Conservation (phyloP, 306 rosid genomes). For the Betula pendula region DNA sequence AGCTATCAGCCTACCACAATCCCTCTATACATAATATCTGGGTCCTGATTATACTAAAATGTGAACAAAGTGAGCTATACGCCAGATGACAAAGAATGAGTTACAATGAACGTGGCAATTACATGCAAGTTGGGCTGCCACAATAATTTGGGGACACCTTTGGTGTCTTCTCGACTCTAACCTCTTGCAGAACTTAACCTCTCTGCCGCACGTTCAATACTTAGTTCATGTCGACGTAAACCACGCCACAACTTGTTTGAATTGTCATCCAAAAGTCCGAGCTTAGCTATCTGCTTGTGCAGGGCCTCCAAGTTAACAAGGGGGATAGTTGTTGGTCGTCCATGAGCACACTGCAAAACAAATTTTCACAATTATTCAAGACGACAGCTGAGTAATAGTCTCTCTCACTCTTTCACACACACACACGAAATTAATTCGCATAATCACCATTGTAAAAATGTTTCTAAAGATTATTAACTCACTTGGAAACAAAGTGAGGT, state of each 20-base stretch:
- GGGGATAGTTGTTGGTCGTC: conserved; percentile 88
- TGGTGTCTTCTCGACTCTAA: conserved; percentile 20
- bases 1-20: not conserved
- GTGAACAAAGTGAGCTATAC: conserved; percentile 21
- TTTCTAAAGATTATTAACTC: conserved; percentile 26
- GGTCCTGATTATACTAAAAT: not conserved
- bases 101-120: not conserved
- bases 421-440: conserved; percentile 1
- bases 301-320: conserved; percentile 82
- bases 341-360: conserved; percentile 85
- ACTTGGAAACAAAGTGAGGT: conserved; percentile 92
- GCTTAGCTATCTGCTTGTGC: conserved; percentile 72
- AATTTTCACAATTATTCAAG: conserved; percentile 18
- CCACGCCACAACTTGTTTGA: conserved; percentile 61
- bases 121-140: conserved; percentile 9
- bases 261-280: conserved; percentile 35
- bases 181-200: conserved; percentile 46
- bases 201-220: conserved; percentile 52
- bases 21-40: not conserved
- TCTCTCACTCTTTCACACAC: conserved; percentile 8
- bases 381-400: not conserved
- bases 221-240: conserved; percentile 47
- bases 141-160: not conserved
- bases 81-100: conserved; percentile 22
- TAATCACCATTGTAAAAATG: not conserved